Evolutionary conservation across 306 rosid species (phyloP), one percentile per base, ranked within the genome.

Genomic region (Carpinus viminea): DNA sequence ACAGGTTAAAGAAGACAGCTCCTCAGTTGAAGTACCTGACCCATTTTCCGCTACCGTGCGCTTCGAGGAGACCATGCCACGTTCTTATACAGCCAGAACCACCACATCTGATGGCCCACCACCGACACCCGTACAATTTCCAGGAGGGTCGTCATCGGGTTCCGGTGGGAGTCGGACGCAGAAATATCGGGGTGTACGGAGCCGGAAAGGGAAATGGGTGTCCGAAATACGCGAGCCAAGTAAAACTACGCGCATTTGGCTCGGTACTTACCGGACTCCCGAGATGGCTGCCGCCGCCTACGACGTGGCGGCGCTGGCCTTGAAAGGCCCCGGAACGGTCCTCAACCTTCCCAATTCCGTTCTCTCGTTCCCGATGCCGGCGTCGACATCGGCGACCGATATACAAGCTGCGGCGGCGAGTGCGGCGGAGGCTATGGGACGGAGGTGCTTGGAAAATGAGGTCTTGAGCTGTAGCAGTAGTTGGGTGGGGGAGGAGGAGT

Each of bases 201-300:
- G 76, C 76, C 87, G 99, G 77, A 86, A 94, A 31, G 94, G 99
- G 2, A 95, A 95, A 61, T 95, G 99, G 99, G 99, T 93, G 34
- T 95, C 98, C 1, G 99, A 95, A 83, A 95, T 95, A 69, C 81
- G 99, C 0, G 97, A 95, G 91, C 99, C 99, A 15, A 91, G 96
- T 46, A 93, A 95, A 74, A 79, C 96, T 8, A 90, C 85, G 13
- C 92, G 99, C 80, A 91, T 95, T 70, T 95, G 99, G 99, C 95
- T 95, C 0, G 99, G 99, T 0, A 95, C 99, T 0, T 93, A 92
- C 68, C 87, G 93, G 0, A 84, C 86, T 2, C 83, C 98, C 0
- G 98, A 95, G 43, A 95, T 92, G 99, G 98, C 99, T 0, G 99
- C 99, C 0, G 97, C 99, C 0, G 99, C 99, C 0, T 95, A 95